Percentiles rank a stretch among this genome's conserved stretches.
phyloP scores from a whole-genome alignment of 352 stramenopile species.

The Phytophthora sansomeana region DNA sequence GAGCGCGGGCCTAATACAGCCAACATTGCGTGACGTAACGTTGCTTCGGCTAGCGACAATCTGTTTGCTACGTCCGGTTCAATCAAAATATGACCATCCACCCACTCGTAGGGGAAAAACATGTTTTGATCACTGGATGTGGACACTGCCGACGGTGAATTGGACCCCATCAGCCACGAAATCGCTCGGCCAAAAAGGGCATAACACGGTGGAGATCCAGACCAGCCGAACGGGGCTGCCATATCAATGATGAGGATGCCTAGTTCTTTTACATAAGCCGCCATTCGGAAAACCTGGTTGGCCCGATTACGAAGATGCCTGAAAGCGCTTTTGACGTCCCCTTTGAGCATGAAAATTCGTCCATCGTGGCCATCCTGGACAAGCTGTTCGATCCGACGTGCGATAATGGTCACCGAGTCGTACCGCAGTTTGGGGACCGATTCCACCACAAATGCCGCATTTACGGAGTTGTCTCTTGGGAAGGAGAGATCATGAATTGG shows the following conservation, averaged over 20 bases:
- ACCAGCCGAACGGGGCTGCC: constrained; percentile 23
- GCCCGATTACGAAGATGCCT: constrained; percentile 7
- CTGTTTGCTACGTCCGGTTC: too few species aligned
- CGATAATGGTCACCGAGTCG: constrained; percentile 20
- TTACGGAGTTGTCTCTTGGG: constrained; percentile 1
- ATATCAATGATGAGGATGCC: constrained; percentile 13
- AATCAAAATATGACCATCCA: too few species aligned
- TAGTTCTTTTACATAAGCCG: constrained; percentile 1
- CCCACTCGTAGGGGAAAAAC: too few species aligned
- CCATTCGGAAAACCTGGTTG: constrained; percentile 13
- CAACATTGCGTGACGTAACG: too few species aligned
- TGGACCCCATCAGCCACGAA: constrained; percentile 10
- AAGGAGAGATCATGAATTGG: constrained; percentile 29
- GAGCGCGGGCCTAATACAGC: constrained; percentile 21
- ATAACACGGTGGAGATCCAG: constrained; percentile 17
- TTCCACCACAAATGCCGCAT: constrained; percentile 5
- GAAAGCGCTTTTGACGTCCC: constrained; percentile 23
- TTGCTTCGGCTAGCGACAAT: too few species aligned
- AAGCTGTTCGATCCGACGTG: constrained; percentile 15
- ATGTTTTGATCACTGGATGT: too few species aligned
- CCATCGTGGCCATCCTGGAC: not conserved
- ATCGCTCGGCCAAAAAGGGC: constrained; percentile 14
- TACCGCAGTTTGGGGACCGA: constrained; percentile 15
- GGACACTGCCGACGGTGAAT: too few species aligned
- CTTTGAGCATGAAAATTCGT: constrained; percentile 11